Conservation (phyloP, 495 filamentous ascomycete species). For the Immersiella caudata region DNA sequence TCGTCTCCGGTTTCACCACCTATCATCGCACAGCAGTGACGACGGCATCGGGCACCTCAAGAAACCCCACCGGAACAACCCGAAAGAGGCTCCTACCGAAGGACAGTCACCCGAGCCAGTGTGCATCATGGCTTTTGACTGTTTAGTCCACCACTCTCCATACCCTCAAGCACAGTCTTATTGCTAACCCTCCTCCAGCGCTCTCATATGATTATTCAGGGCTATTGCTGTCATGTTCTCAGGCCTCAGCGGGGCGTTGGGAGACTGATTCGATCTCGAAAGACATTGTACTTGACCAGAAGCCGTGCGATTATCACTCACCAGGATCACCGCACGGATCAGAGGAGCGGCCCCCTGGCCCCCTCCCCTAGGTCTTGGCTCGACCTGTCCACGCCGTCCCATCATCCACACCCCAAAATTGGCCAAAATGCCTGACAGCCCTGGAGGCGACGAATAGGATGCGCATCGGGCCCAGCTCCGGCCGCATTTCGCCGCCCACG, state of each 20-base stretch:
- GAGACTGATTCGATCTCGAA: background rate
- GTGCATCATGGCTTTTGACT: background rate
- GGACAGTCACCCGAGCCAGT: background rate
- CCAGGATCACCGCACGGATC: background rate
- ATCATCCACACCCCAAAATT: background rate
- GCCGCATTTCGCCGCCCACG: constrained; percentile 1
- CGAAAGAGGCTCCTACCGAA: background rate
- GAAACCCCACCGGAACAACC: background rate
- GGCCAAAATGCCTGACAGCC: background rate
- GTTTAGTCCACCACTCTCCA: background rate
- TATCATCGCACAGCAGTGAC: background rate
- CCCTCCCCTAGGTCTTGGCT: background rate
- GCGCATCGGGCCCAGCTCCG: constrained; percentile 13
- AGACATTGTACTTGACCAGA: background rate
- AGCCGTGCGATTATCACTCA: background rate
- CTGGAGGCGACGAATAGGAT: constrained; percentile 3
- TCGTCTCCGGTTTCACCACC: background rate
- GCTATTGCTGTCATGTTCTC: background rate
- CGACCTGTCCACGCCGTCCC: background rate
- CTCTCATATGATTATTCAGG: background rate
- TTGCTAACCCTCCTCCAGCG: background rate
- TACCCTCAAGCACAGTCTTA: no score
- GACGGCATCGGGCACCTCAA: background rate
- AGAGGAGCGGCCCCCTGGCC: background rate
- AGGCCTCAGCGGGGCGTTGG: background rate